Evolutionary conservation across 495 filamentous ascomycete genomes (phyloP).

Genomic region (Penicillium bovifimosum): DNA sequence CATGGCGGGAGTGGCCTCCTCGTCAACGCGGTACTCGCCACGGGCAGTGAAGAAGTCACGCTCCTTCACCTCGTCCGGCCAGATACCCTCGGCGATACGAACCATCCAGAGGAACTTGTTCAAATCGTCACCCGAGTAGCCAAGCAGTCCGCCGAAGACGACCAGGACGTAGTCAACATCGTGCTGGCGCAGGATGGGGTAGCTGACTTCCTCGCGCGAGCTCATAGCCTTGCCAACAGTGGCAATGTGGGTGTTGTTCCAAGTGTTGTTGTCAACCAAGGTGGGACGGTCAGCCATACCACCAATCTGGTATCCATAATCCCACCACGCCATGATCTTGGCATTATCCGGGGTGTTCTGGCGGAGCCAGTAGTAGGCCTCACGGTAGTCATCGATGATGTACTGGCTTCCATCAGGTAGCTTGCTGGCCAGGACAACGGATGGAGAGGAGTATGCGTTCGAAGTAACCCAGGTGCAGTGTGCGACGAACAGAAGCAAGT

Average conservation of each 20-base stretch:
- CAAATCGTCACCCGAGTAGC: slow-evolving; percentile 99
- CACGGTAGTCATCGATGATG: slow-evolving; percentile 99
- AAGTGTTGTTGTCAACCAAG: slow-evolving; percentile 98
- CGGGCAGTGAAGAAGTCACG: slow-evolving; percentile 91
- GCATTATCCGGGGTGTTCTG: slow-evolving; percentile 92
- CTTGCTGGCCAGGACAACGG: slow-evolving; percentile 88
- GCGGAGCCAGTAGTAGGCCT: slow-evolving; percentile 99
- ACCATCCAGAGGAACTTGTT: slow-evolving; percentile 99
- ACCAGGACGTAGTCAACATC: slow-evolving; percentile 98
- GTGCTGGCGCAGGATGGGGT: slow-evolving; percentile 95
- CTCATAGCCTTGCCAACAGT: slow-evolving; percentile 99
- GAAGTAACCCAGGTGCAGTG: slow-evolving; percentile 99
- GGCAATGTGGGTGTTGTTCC: slow-evolving; percentile 99
- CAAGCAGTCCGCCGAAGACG: slow-evolving; percentile 92
- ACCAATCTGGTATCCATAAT: slow-evolving; percentile 99
- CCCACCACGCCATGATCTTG: slow-evolving; percentile 99
- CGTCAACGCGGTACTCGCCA: slow-evolving; percentile 94
- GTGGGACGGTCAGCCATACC: slow-evolving; percentile 99
- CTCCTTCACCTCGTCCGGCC: slow-evolving; percentile 98
- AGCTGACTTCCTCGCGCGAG: slow-evolving; percentile 94
- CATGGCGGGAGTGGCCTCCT: slow-evolving; percentile 93
- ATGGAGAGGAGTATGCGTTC: slow-evolving; percentile 97
- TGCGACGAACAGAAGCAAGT: slow-evolving; percentile 87
- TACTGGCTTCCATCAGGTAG: slow-evolving; percentile 93
- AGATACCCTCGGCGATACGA: slow-evolving; percentile 97